These are phyloP conservation scores for Penicillium steckii DNA, from an alignment of 495 filamentous ascomycete genomes.

Conservation along the genomic window DNA sequence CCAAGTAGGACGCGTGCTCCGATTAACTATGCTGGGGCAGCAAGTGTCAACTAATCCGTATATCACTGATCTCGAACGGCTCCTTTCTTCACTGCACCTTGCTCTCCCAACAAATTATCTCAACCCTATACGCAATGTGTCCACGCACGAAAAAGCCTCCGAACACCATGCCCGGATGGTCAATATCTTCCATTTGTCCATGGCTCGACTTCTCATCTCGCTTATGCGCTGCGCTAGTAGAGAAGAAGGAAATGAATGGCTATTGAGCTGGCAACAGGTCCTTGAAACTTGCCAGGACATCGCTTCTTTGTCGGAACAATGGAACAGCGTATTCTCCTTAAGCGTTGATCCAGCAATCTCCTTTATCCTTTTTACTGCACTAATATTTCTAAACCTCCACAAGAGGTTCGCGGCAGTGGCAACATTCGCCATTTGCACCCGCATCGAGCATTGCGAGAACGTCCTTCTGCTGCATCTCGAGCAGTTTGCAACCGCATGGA, in stretches of 20 bases:
- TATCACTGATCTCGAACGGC: conserved; percentile 10
- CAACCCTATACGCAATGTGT: conserved; percentile 16
- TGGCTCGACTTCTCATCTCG: conserved; percentile 12
- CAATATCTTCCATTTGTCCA: conserved; percentile 14
- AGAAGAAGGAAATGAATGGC: conserved; percentile 11
- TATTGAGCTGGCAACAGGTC: conserved; percentile 15
- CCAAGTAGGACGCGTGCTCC: conserved; percentile 8
- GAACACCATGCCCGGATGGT: conserved; percentile 17
- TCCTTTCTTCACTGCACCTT: conserved; percentile 11
- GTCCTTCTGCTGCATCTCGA: conserved; percentile 15
- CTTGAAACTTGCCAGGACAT: conserved; percentile 19
- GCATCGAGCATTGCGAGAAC: conserved; percentile 10
- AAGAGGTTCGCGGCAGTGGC: conserved; percentile 4
- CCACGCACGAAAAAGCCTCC: conserved; percentile 12
- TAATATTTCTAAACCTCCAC: conserved; percentile 19
- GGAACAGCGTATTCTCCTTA: conserved; percentile 17
- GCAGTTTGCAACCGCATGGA: conserved; percentile 17
- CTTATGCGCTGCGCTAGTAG: background rate
- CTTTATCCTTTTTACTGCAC: conserved; percentile 17
- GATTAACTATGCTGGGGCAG: conserved; percentile 1
- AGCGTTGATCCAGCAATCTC: conserved; percentile 20
- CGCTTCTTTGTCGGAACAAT: conserved; percentile 12
- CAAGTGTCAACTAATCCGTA: background rate
- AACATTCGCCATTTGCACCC: background rate
- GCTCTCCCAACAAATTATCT: conserved; percentile 16